phyloP scores from a whole-genome alignment of 2,329 filamentous ascomycete species.

The Cytospora paraplurivora region DNA sequence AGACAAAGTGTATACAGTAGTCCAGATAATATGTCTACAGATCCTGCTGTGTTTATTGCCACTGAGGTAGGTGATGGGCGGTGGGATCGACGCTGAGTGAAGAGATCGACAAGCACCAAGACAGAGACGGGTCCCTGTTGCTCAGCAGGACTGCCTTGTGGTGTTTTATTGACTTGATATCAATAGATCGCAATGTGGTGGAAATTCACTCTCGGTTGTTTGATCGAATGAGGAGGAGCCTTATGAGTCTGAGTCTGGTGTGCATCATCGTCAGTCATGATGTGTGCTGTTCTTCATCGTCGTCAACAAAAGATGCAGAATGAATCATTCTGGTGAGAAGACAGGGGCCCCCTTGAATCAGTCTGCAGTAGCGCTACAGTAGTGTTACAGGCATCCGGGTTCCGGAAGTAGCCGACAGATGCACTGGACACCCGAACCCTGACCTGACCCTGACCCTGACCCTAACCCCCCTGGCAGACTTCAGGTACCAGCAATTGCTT shows the following conservation, averaged over 20 bases:
- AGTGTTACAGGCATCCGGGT: no score
- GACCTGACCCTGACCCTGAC: no score
- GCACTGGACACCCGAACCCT: no score
- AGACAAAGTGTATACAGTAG: background rate
- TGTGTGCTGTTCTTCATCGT: background rate
- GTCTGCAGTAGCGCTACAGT: background rate
- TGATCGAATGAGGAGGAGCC: no score
- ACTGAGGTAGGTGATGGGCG: background rate
- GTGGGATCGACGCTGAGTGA: background rate
- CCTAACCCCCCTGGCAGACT: no score
- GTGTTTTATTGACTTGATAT: background rate
- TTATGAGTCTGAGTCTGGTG: background rate
- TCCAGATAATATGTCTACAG: background rate
- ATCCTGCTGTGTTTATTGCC: background rate
- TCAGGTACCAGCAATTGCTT: background rate
- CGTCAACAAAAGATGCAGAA: conserved; percentile 21
- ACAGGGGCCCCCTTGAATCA: background rate
- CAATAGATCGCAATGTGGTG: background rate
- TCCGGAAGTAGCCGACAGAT: no score
- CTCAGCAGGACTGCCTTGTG: background rate
- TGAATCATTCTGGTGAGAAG: conserved; percentile 16
- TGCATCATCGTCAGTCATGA: background rate
- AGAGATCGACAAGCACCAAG: no score
- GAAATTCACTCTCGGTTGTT: background rate
- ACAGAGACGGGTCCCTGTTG: background rate